A percentile compares a stretch with the other conserved stretches of the same genome.
Conservation (phyloP, 805 yeast species). For the Tetrapisispora phaffii region DNA sequence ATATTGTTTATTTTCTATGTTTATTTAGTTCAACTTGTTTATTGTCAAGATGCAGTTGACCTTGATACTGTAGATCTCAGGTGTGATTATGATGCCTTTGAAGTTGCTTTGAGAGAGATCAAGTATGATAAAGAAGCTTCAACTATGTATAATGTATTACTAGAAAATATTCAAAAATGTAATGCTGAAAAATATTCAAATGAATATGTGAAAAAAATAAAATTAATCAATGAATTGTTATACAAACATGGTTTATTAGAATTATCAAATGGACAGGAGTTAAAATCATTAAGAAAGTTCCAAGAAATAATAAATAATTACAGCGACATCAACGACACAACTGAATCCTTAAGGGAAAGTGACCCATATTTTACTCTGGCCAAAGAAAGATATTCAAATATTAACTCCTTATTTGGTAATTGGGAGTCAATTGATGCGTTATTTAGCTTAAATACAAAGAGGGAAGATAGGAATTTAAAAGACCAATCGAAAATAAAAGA, state of each 20-base stretch:
- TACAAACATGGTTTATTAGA: conserved; percentile 57
- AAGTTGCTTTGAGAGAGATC: background rate
- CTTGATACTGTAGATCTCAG: background rate
- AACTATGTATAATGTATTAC: background rate
- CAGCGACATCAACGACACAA: background rate
- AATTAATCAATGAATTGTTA: conserved; percentile 30
- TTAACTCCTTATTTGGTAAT: conserved; percentile 45
- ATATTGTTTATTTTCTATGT: background rate
- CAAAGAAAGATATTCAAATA: conserved; percentile 37
- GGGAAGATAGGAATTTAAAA: conserved; percentile 5
- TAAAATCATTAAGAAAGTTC: conserved; percentile 43
- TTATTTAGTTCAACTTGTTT: background rate
- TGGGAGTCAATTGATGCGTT: conserved; percentile 29
- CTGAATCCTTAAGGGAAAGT: background rate
- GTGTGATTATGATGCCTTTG: background rate
- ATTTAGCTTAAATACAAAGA: conserved; percentile 5
- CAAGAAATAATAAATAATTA: conserved; percentile 28
- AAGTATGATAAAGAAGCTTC: conserved; percentile 1
- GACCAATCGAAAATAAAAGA: conserved; percentile 9
- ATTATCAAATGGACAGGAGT: conserved; percentile 44
- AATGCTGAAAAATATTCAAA: background rate
- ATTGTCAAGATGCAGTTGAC: background rate
- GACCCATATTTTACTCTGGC: conserved; percentile 36
- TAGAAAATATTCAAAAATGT: background rate
- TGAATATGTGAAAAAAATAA: background rate